Base-by-base conservation (phyloP, 768 basidiomycete genomes). In the Zangia roseola region DNA sequence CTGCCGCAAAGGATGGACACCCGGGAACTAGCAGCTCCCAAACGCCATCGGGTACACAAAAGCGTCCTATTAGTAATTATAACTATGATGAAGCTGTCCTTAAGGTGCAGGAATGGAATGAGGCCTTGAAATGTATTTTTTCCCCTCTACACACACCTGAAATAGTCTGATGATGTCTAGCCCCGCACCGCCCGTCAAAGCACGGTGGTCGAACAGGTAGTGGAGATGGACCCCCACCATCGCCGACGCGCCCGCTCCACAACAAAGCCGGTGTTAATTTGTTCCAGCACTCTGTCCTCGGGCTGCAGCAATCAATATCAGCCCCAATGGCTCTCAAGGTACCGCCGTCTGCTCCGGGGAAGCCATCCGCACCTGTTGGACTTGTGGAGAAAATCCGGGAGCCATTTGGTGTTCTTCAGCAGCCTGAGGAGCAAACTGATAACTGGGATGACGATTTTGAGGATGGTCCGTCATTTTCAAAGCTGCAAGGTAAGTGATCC, bases 391-490 rank as follows among this genome's bases (percentile, higher is more conserved):
- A 71, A 45, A 72, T 71, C 21, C 63, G 70, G 23, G 68, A 86
- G 42, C 86, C 88, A 5, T 70, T 82, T 45, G 79, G 80, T 54
- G 79, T 75, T 14, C 69, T 89, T 20, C 85, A 83, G 50, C 78
- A 81, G 20, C 87, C 86, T 16, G 88, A 94, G 71, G 86, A 91
- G 55, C 88, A 91, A 64, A 88, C 86, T 2, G 94, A 97, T 64
- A 95, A 94, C 55, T 99, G 97, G 97, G 97, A 99, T 61, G 91
- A 94, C 55, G 97, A 99, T 62, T 99, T 99, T 56, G 92, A 94
- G 63, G 92, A 91, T 56, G 92, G 88, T 2, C 93, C 94, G 28
- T 92, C 91, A 0, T 81, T 91, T 45, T 82, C 86, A 8, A 95
- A 94, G 67, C 67, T 94, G 25, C 88, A 87, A 72, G 84, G 82